Percentiles rank a stretch among this genome's conserved stretches.
These are phyloP conservation scores for Ganoderma multipileum DNA, from an alignment of 1,284 basidiomycete genomes.

Conservation along the genomic window DNA sequence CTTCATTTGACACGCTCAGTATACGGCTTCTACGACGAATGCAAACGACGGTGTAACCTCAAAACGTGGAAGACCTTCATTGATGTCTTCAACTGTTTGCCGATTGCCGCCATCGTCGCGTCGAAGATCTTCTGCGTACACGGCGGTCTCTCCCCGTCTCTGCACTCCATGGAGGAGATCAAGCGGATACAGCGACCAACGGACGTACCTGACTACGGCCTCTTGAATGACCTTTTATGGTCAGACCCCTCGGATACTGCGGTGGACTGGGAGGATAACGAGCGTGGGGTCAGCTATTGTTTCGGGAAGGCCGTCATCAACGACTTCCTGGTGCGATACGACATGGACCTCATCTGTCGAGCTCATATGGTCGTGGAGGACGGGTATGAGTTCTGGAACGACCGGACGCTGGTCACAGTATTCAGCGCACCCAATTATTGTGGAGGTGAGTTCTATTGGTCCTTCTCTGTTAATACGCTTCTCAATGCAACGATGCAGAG, in stretches of 20 bases:
- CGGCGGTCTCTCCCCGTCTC: slow-evolving; percentile 96
- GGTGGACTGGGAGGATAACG: slow-evolving; percentile 99
- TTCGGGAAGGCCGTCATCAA: slow-evolving; percentile 99
- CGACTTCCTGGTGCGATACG: slow-evolving; percentile 90
- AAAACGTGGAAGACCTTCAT: slow-evolving; percentile 99
- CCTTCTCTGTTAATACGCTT: slow-evolving; percentile 19
- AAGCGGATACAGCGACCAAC: slow-evolving; percentile 97
- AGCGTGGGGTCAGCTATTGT: slow-evolving; percentile 99
- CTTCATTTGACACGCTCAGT: slow-evolving; percentile 57
- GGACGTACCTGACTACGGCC: slow-evolving; percentile 98
- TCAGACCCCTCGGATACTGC: slow-evolving; percentile 99
- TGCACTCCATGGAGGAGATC: slow-evolving; percentile 99
- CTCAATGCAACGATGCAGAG: slow-evolving; percentile 54
- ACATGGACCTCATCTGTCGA: slow-evolving; percentile 99
- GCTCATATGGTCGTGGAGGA: slow-evolving; percentile 99
- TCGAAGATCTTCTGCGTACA: slow-evolving; percentile 99
- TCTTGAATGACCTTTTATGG: slow-evolving; percentile 98
- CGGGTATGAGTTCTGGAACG: slow-evolving; percentile 99
- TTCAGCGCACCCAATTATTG: slow-evolving; percentile 99
- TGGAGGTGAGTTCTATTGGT: slow-evolving; percentile 72
- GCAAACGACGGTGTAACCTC: slow-evolving; percentile 99
- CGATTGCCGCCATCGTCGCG: slow-evolving; percentile 98
- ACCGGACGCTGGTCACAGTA: slow-evolving; percentile 96
- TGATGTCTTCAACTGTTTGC: slow-evolving; percentile 99
- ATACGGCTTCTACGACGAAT: slow-evolving; percentile 99